Evolutionary conservation across 805 yeast species (phyloP).

Genomic region (Myxozyma neglecta): DNA sequence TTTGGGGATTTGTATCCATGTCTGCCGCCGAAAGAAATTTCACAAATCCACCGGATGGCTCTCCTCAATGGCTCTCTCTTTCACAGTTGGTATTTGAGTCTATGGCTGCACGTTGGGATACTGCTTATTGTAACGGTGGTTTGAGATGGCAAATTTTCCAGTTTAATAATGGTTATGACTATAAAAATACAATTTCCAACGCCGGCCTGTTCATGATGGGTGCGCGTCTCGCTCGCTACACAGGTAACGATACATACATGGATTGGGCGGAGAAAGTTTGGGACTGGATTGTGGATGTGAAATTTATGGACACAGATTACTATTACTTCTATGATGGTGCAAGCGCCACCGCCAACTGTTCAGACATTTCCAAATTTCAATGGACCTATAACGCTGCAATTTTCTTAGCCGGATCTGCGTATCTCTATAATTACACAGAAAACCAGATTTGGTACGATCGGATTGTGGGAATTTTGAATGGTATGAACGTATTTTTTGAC

Average conservation of each 20-base stretch:
- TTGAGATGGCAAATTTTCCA: conserved; percentile 93
- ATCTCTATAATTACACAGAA: conserved; percentile 68
- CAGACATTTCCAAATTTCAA: conserved; percentile 56
- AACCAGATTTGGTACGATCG: conserved; percentile 67
- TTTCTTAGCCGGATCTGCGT: conserved; percentile 76
- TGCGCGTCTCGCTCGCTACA: conserved; percentile 80
- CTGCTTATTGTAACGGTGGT: conserved; percentile 74
- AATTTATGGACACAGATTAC: conserved; percentile 43
- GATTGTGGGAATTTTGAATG: conserved; percentile 54
- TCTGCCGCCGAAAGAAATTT: conserved; percentile 88
- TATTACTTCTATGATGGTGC: conserved; percentile 52
- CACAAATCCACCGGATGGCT: conserved; percentile 59
- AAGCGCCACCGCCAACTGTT: conserved; percentile 57
- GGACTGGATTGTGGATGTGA: conserved; percentile 63
- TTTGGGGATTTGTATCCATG: conserved; percentile 94
- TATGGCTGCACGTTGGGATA: conserved; percentile 89
- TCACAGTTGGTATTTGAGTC: conserved; percentile 90
- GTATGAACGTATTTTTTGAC: conserved; percentile 52
- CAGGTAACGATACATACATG: conserved; percentile 66
- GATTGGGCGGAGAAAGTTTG: conserved; percentile 71
- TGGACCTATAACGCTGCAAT: conserved; percentile 91
- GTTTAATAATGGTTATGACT: conserved; percentile 93
- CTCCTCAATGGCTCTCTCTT: conserved; percentile 76
- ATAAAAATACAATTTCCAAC: conserved; percentile 84
- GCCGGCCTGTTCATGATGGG: conserved; percentile 79